These are phyloP conservation scores for Chloris gayana DNA, from an alignment of 176 grass and related monocot genomes.

Conservation along the genomic window DNA sequence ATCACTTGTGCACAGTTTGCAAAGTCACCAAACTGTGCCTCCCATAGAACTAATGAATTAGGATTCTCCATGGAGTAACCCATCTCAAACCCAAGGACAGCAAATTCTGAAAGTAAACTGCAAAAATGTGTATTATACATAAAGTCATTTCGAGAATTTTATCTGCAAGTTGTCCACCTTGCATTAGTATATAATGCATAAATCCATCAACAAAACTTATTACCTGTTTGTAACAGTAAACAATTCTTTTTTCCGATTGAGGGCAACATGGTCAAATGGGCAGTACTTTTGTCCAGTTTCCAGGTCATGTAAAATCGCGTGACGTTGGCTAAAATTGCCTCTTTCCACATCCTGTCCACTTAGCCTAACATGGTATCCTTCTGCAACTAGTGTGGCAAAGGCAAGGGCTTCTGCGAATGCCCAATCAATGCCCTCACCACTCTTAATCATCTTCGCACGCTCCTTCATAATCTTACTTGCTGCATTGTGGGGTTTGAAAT, in stretches of 20 bases:
- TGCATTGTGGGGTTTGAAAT: constrained; percentile 89
- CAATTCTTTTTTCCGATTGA: constrained; percentile 63
- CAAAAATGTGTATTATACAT: constrained; percentile 10
- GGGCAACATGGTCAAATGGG: constrained; percentile 60
- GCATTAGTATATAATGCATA: too few species aligned
- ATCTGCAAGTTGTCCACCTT: background rate
- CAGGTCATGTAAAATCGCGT: constrained; percentile 85
- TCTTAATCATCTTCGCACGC: constrained; percentile 78
- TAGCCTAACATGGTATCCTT: constrained; percentile 93
- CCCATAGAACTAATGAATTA: constrained; percentile 93
- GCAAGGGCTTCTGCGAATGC: constrained; percentile 91
- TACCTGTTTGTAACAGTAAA: constrained; percentile 97
- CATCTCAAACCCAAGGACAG: constrained; percentile 97
- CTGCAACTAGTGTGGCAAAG: constrained; percentile 81
- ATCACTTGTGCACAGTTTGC: constrained; percentile 95
- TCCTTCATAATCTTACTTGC: constrained; percentile 86
- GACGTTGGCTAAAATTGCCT: constrained; percentile 94
- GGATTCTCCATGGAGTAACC: constrained; percentile 99
- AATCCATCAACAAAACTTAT: background rate
- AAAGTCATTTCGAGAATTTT: background rate
- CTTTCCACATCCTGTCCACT: constrained; percentile 98
- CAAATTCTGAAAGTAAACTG: constrained; percentile 99
- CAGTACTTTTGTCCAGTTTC: constrained; percentile 75
- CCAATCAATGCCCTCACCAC: constrained; percentile 92
- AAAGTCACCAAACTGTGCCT: constrained; percentile 98